phyloP scores from a whole-genome alignment of 768 basidiomycete species.

The Tylopilus vinaceipallidus region DNA sequence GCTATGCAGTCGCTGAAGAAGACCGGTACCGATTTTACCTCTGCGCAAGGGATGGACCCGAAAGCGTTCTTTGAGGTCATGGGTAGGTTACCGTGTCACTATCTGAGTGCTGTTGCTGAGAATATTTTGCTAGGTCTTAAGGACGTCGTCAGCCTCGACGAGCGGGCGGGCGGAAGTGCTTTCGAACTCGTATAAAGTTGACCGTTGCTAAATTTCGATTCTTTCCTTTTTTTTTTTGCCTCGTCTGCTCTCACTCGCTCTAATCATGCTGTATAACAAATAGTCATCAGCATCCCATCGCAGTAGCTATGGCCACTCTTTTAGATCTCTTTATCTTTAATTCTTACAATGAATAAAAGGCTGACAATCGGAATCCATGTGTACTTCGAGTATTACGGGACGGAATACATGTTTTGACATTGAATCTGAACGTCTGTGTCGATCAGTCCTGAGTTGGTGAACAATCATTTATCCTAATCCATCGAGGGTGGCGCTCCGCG shows the following conservation, averaged over 20 bases:
- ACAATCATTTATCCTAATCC: background rate
- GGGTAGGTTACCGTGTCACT: slow-evolving; percentile 41
- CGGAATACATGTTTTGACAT: background rate
- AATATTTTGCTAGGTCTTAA: slow-evolving; percentile 41
- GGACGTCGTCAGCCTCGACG: slow-evolving; percentile 53
- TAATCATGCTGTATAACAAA: slow-evolving; percentile 20
- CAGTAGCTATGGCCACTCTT: slow-evolving; percentile 18
- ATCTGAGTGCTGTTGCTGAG: background rate
- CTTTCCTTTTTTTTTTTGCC: background rate
- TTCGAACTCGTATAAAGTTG: slow-evolving; percentile 47
- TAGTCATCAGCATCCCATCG: slow-evolving; percentile 18
- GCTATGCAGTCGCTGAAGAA: slow-evolving; percentile 75
- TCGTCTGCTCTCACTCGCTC: background rate
- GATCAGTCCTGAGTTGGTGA: background rate
- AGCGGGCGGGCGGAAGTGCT: slow-evolving; percentile 56
- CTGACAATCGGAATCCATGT: slow-evolving; percentile 3
- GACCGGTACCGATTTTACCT: slow-evolving; percentile 70
- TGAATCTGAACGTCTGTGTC: slow-evolving; percentile 9
- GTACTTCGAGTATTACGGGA: background rate
- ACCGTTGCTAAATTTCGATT: background rate
- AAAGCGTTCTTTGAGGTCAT: slow-evolving; percentile 76
- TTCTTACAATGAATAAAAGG: slow-evolving; percentile 18
- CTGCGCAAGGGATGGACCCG: slow-evolving; percentile 69
- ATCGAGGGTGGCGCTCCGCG: background rate
- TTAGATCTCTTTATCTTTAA: slow-evolving; percentile 22